Evolutionary conservation across 495 filamentous ascomycete genomes (phyloP), one percentile per base, ranked within the genome.

Genomic region (Annulohypoxylon maeteangense): DNA sequence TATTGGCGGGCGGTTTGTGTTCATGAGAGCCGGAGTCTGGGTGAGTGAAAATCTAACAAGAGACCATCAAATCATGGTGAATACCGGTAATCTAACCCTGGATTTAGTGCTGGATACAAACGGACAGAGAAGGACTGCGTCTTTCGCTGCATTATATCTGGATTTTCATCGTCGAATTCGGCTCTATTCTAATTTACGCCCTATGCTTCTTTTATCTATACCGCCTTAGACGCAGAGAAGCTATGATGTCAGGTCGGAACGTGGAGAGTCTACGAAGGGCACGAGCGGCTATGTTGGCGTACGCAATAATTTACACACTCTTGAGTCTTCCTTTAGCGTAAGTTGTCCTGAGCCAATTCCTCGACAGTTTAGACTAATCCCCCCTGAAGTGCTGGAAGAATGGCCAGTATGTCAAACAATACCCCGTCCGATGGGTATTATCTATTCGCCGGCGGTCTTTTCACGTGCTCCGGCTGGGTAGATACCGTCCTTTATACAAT

Each of bases 121-220:
- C 80, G 16, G 59, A 66, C 0, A 44, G 58, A 12, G 57, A 70
- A 42, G 48, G 29, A 23, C 51, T 74, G 2, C 87, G 89, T 51
- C 81, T 91, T 5, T 88, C 82, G 77, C 84, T 89, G 22, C 89
- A 90, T 67, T 91, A 91, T 67, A 78, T 90, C 65, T 91, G 87
- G 87, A 88, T 90, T 77, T 90, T 91, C 79, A 74, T 91, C 34
- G 82, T 85, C 56, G 85, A 90, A 74, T 88, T 90, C 71, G 87
- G 87, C 45, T 89, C 88, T 5, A 80, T 90, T 14, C 65, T 78
- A 44, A 81, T 89, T 31, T 91, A 91, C 75, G 81, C 81, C 4
- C 67, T 84, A 42, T 82, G 89, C 74, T 88, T 86, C 76, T 79
- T 88, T 71, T 84, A 86, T 67, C 81, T 90, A 12, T 16, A 81